A percentile compares a stretch with the other conserved stretches of the same genome.
phyloP scores from a whole-genome alignment of 2,329 filamentous ascomycete species.

The Phyllosticta capitalensis region DNA sequence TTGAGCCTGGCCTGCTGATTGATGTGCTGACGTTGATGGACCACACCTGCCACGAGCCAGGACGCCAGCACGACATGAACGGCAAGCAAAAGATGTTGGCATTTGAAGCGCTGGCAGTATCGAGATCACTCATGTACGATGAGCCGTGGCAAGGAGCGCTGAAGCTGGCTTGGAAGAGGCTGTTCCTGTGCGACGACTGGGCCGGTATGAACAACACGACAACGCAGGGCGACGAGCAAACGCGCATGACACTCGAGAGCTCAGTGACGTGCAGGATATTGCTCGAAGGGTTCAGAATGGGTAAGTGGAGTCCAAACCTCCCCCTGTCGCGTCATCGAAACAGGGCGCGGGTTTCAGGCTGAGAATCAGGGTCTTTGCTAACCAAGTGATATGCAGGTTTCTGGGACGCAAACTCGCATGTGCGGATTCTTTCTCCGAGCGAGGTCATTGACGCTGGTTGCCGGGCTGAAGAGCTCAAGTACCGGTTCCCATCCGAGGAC shows the following conservation, averaged over 20 bases:
- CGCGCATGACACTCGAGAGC: conserved; percentile 47
- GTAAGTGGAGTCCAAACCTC: not conserved
- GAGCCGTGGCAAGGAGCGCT: conserved; percentile 39
- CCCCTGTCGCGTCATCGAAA: not conserved
- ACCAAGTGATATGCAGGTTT: conserved; percentile 7
- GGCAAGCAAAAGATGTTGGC: conserved; percentile 27
- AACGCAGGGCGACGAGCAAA: conserved; percentile 59
- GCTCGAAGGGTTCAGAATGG: not conserved
- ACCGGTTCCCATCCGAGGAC: conserved; percentile 42
- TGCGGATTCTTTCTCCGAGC: conserved; percentile 16
- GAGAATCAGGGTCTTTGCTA: conserved; percentile 1
- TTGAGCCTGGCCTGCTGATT: conserved; percentile 51
- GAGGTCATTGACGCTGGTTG: conserved; percentile 35
- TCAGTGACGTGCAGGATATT: conserved; percentile 39
- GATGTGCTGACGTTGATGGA: conserved; percentile 75
- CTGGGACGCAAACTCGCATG: conserved; percentile 10
- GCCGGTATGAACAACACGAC: conserved; percentile 65
- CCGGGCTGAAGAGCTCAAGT: conserved; percentile 51
- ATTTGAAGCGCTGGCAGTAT: conserved; percentile 56
- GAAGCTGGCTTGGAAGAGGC: conserved; percentile 76
- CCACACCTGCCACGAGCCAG: conserved; percentile 31
- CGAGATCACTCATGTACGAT: conserved; percentile 40
- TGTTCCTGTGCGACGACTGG: conserved; percentile 82
- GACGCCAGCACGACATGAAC: conserved; percentile 40
- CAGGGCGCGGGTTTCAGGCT: not conserved